A percentile compares a stretch with the other conserved stretches of the same genome.
These are phyloP conservation scores for Citrus inodora DNA, from an alignment of 345 rosid species.

Conservation along the genomic window DNA sequence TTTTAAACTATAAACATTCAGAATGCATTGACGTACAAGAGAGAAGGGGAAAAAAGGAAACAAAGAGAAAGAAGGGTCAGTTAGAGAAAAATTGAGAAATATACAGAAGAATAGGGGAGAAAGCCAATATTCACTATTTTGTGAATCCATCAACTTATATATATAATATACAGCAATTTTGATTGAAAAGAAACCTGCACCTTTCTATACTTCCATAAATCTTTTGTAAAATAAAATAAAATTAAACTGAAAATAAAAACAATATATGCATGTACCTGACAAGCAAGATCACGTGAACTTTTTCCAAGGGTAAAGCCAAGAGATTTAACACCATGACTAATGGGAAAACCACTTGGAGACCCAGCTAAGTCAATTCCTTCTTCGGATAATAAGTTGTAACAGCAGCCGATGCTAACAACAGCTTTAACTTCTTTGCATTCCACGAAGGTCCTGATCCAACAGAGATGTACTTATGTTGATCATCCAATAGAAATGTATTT, in stretches of 20 bases:
- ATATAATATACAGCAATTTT: not conserved
- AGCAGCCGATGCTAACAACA: slow-evolving; percentile 88
- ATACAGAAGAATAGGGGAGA: not conserved
- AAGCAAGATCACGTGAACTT: slow-evolving; percentile 79
- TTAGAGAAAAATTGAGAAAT: not conserved
- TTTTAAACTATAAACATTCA: not conserved
- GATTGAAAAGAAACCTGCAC: not conserved
- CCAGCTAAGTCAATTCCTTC: slow-evolving; percentile 30
- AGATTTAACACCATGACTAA: slow-evolving; percentile 71
- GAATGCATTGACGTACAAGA: not conserved
- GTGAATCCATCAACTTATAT: not conserved
- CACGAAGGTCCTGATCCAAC: slow-evolving; percentile 54
- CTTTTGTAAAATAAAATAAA: not conserved
- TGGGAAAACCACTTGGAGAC: slow-evolving; percentile 62
- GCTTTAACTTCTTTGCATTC: slow-evolving; percentile 74
- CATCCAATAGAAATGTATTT: not conserved
- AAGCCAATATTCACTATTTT: not conserved
- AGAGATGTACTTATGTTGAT: slow-evolving; percentile 6
- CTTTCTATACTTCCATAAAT: not conserved
- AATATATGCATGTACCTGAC: slow-evolving; percentile 60
- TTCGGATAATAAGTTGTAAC: slow-evolving; percentile 89
- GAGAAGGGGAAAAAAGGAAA: not conserved
- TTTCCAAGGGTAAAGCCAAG: slow-evolving; percentile 54
- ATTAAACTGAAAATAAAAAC: slow-evolving; percentile 23
- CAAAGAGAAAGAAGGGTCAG: not conserved